These are phyloP conservation scores for Grosmannia huntii DNA, from an alignment of 2,329 filamentous ascomycete genomes.

Conservation along the genomic window DNA sequence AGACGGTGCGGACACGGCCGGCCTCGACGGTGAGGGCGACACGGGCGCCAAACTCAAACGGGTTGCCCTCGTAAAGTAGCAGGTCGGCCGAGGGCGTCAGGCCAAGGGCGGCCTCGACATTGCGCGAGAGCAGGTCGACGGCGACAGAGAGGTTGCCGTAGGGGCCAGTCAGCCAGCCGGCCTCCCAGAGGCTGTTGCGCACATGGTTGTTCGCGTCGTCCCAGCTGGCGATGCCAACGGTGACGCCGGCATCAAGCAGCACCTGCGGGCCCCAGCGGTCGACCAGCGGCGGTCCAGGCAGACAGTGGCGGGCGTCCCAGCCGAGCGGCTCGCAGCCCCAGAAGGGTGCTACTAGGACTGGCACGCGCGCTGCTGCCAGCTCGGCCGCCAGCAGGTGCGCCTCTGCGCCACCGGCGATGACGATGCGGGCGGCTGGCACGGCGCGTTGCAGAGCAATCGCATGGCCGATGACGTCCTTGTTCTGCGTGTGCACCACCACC, in stretches of 20 bases:
- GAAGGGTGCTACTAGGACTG: constrained; percentile 20
- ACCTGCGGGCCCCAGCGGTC: constrained; percentile 11
- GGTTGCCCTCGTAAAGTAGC: constrained; percentile 30
- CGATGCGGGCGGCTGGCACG: constrained; percentile 19
- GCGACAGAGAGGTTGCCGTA: constrained; percentile 15
- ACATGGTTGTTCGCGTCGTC: constrained; percentile 1
- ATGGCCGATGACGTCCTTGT: constrained; percentile 16
- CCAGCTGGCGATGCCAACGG: constrained; percentile 1
- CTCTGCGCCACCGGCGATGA: constrained; percentile 27
- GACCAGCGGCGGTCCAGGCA: constrained; percentile 28
- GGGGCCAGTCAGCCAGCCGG: constrained; percentile 3
- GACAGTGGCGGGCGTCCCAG: constrained; percentile 24
- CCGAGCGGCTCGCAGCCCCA: constrained; percentile 23
- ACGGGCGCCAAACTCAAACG: constrained; percentile 26
- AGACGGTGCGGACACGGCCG: background rate
- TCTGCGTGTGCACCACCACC: constrained; percentile 26
- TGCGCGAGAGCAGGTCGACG: constrained; percentile 24
- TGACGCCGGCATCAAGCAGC: constrained; percentile 26
- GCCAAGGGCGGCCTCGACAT: constrained; percentile 27
- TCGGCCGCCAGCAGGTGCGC: constrained; percentile 12
- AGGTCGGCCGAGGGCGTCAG: constrained; percentile 23
- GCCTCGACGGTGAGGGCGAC: constrained; percentile 11
- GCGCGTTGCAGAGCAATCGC: constrained; percentile 25
- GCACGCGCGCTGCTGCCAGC: constrained; percentile 25
- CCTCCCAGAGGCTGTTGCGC: constrained; percentile 1